Base-by-base conservation (phyloP, 176 grass and related monocot species). In the Melocanna baccifera region DNA sequence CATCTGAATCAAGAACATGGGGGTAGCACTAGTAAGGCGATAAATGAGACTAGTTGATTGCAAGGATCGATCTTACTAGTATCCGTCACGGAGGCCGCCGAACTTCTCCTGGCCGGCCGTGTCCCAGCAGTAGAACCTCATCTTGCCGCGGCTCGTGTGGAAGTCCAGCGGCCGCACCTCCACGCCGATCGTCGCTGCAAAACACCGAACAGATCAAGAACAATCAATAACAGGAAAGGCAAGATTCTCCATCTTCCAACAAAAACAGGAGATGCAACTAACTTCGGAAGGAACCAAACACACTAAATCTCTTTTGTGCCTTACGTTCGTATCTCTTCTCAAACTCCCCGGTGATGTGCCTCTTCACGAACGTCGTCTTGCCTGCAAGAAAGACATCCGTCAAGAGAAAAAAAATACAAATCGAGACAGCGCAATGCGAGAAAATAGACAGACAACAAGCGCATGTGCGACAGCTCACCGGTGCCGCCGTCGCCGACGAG, bases 301-400 rank as follows among this genome's bases (percentile, higher is more conserved):
- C 71, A 40, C 2, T 50, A 62, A 30, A 86, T 39, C 37, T 5
- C 30, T 20, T 32, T 15, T 72, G 62, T 9, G 58, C 63, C 86
- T 86, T n/a, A 94, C 92, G 89, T 78, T 91, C 89, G 14, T 94
- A 94, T 48, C 79, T 67, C 89, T 94, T 94, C 84, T 94, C 92
- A 9, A 94, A 94, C 64, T 94, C 92, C 0, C 92, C 92, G 20
- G 89, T 95, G 53, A 92, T 78, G 79, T 95, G 93, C 90, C 93
- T 95, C 78, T 92, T 95, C 47, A 95, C 90, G 86, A 92, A 94
- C 12, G 90, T 94, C n/a, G 90, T 94, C 84, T 94, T 94, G 32
- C 91, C 91, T 89, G 73, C 64, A 72, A 80, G 19, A 59, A 48
- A 73, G 23, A 51, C 52, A 28, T 10, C 14, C 7, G 25, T 47